Percentiles rank a stretch among this genome's conserved stretches.
Conservation (phyloP, 352 stramenopile species). For the Pythium grandisporangium region DNA sequence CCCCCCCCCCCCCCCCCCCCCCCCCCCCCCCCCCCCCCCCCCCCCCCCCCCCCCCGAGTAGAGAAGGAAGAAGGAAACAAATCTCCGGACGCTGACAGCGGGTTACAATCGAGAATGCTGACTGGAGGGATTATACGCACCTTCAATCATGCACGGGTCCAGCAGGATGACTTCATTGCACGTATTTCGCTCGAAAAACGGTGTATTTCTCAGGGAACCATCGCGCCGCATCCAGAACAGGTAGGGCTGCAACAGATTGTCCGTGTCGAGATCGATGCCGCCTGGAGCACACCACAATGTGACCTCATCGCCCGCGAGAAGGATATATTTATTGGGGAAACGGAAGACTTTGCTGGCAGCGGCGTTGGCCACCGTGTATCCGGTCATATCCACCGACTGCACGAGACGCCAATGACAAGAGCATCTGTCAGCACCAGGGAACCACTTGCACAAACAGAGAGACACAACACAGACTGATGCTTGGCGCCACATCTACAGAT, state of each 20-base stretch:
- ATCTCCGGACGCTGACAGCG: no score
- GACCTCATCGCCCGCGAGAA: conserved; percentile 69
- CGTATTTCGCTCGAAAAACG: conserved; percentile 36
- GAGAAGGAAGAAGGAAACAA: no score
- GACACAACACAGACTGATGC: background rate
- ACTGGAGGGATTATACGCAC: conserved; percentile 3
- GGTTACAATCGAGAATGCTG: background rate
- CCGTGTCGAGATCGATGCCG: conserved; percentile 51
- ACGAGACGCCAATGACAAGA: no score
- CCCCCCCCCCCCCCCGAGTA: no score
- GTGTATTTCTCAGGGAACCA: conserved; percentile 41
- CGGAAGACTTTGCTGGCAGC: conserved; percentile 38
- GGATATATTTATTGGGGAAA: conserved; percentile 60
- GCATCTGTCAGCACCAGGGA: no score
- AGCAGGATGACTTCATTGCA: conserved; percentile 67
- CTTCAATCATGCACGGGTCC: conserved; percentile 67
- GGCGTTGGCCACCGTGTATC: conserved; percentile 41
- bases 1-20: no score
- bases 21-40: no score
- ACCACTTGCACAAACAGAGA: conserved; percentile 20
- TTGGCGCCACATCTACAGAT: background rate
- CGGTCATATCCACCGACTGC: no score
- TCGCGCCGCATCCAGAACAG: conserved; percentile 66
- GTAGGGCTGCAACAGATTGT: conserved; percentile 72
- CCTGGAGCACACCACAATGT: conserved; percentile 73